Percentiles rank a stretch among this genome's conserved stretches.
phyloP scores from a whole-genome alignment of 2,329 filamentous ascomycete species.

The Calonectria pseudoreteaudii region DNA sequence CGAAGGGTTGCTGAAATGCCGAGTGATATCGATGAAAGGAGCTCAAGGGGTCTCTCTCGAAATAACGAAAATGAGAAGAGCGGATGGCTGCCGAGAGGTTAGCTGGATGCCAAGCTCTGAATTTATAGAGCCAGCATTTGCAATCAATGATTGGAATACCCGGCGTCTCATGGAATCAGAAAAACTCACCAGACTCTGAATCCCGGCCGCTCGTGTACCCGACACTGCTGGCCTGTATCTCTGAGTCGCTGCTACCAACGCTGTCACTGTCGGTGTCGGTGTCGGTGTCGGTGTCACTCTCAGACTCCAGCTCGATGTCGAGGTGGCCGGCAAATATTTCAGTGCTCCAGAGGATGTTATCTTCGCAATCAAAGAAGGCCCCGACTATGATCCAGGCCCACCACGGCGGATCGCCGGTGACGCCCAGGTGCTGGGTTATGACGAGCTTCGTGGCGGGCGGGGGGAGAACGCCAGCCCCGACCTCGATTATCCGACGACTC shows the following conservation, averaged over 20 bases:
- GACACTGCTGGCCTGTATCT: constrained; percentile 19
- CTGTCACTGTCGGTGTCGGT: constrained; percentile 29
- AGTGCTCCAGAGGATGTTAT: constrained; percentile 58
- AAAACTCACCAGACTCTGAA: constrained; percentile 36
- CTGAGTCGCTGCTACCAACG: constrained; percentile 23
- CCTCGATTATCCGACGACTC: constrained; percentile 41
- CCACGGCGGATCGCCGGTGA: constrained; percentile 45
- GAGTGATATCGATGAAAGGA: constrained; percentile 9
- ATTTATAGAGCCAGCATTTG: background rate
- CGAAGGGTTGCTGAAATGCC: constrained; percentile 16
- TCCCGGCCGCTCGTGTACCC: constrained; percentile 25
- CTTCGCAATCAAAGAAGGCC: constrained; percentile 58
- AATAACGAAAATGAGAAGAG: constrained; percentile 13
- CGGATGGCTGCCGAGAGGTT: constrained; percentile 21
- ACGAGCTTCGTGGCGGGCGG: constrained; percentile 58
- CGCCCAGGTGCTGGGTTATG: constrained; percentile 56
- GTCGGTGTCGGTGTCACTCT: constrained; percentile 33
- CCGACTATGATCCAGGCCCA: constrained; percentile 62
- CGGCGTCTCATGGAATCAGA: background rate
- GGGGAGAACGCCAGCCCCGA: constrained; percentile 51
- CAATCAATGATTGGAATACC: constrained; percentile 17
- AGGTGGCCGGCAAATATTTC: constrained; percentile 55
- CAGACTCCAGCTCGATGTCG: constrained; percentile 41
- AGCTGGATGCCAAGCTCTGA: background rate
- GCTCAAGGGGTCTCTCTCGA: background rate